Evolutionary conservation across 352 stramenopile species (phyloP), one percentile per base, ranked within the genome.

Genomic region (Pythium folliculosum): DNA sequence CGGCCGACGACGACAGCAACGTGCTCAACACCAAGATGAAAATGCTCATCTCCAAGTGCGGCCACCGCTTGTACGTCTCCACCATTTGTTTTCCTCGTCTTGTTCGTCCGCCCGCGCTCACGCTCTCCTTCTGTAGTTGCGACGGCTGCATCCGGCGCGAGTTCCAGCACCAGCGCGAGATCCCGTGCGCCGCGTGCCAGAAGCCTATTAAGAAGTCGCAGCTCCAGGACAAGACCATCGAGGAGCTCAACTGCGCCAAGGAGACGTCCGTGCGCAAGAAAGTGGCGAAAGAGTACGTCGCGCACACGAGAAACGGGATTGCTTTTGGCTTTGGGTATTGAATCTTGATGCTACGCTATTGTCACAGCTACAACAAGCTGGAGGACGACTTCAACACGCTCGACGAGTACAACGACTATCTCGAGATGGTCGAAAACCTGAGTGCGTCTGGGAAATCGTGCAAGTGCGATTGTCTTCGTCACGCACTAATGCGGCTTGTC

Each of bases 1-100:
- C 84, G 23, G 76, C 76, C 35, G 86, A 96, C 60, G 86, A 95
- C 61, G 86, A 96, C 75, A 86, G 76, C 71, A 96, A 96, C 73
- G 89, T 93, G 67, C 83, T 96, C 62, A 96, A 96, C 75, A 96
- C 86, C 21, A 94, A 93, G 76, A 96, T 96, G 88, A 96, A 95
- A 74, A 94, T 96, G 83, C 86, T 94, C 64, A 96, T 96, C 73
- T 95, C 88, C 59, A 95, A 96, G 75, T 96, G 88, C 51, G 86
- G 88, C 59, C 88, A 96, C 64, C 86, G 86, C 74, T 95, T 94
- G 88, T 96, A 77, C 68, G 88, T 88, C 5, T 23, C 22, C 35
- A 14, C 21, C 23, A 3, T 37, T 22, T 50, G 3, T 59, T 22
- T 35, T 14, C 57, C n/a, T 27, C 35, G 23, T 21, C 27, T 2